Evolutionary conservation across 768 basidiomycete species (phyloP).

Genomic region (Hebeloma cylindrosporum): DNA sequence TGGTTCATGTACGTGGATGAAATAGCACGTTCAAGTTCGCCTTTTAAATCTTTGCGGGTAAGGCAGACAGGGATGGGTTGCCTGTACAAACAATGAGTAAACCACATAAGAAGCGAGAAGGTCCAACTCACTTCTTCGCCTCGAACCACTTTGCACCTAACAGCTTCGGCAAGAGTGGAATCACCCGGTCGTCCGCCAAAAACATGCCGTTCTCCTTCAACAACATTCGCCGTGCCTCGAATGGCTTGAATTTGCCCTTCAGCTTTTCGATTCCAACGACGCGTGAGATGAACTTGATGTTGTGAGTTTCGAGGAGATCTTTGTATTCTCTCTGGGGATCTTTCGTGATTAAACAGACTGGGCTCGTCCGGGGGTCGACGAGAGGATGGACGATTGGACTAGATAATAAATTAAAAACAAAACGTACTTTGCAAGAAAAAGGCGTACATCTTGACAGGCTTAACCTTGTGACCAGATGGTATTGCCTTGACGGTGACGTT

Average conservation of each 20-base stretch:
- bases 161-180: conserved; percentile 83
- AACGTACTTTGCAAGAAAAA: neutral
- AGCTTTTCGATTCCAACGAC: conserved; percentile 92
- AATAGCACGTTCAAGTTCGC: conserved; percentile 89
- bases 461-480: conserved; percentile 69
- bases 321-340: conserved; percentile 97
- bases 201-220: conserved; percentile 91
- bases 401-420: conserved; percentile 10
- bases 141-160: conserved; percentile 91
- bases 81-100: conserved; percentile 41
- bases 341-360: conserved; percentile 91
- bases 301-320: conserved; percentile 74
- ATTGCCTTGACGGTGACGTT: conserved; percentile 86
- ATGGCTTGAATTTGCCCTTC: conserved; percentile 89
- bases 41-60: conserved; percentile 85
- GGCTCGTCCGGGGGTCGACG: conserved; percentile 76
- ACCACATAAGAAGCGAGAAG: neutral
- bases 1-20: conserved; percentile 96
- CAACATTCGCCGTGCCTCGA: conserved; percentile 78
- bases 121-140: conserved; percentile 81
- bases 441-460: conserved; percentile 82
- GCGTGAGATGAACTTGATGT: conserved; percentile 86
- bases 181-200: conserved; percentile 87
- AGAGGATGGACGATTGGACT: conserved; percentile 80
- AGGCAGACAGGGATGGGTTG: conserved; percentile 95